Evolutionary conservation across 805 yeast species (phyloP).

Genomic region (Nakazawaea sp.): DNA sequence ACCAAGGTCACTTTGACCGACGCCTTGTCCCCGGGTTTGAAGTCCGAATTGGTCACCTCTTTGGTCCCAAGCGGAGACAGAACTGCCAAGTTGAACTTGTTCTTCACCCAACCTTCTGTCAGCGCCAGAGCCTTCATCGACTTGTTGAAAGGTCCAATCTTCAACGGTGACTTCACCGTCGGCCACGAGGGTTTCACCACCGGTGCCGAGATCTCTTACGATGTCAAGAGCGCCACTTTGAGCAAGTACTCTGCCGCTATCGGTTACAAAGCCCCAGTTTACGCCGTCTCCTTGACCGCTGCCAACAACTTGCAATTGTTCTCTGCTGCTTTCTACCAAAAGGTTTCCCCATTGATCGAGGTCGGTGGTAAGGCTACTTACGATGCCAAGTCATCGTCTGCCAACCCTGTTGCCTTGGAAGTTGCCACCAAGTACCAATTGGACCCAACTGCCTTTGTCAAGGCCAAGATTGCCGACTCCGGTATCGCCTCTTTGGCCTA

Average conservation of each 20-base stretch:
- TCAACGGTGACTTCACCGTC: slow-evolving; percentile 90
- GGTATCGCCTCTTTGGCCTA: slow-evolving; percentile 92
- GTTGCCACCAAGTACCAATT: slow-evolving; percentile 92
- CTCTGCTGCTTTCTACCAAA: slow-evolving; percentile 96
- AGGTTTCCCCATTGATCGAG: slow-evolving; percentile 84
- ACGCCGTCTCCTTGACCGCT: slow-evolving; percentile 80
- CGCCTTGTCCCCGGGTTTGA: slow-evolving; percentile 90
- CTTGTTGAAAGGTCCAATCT: slow-evolving; percentile 90
- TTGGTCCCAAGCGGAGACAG: slow-evolving; percentile 75
- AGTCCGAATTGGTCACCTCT: slow-evolving; percentile 84
- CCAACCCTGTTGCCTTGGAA: slow-evolving; percentile 85
- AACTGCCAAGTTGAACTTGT: slow-evolving; percentile 83
- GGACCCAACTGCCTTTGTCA: slow-evolving; percentile 83
- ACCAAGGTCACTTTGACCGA: slow-evolving; percentile 91
- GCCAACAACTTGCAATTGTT: slow-evolving; percentile 81
- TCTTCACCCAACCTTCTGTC: slow-evolving; percentile 88
- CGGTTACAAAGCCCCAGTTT: slow-evolving; percentile 86
- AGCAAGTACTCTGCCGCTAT: slow-evolving; percentile 90
- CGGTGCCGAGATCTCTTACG: slow-evolving; percentile 97
- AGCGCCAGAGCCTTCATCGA: slow-evolving; percentile 94
- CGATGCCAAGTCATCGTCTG: slow-evolving; percentile 72
- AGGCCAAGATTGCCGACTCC: slow-evolving; percentile 95
- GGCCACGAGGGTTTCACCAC: slow-evolving; percentile 96
- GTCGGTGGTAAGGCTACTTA: slow-evolving; percentile 97
- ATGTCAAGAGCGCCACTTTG: slow-evolving; percentile 85